Evolutionary conservation across 1,284 basidiomycete genomes (phyloP).

Genomic region (Boletus semigastroideus): DNA sequence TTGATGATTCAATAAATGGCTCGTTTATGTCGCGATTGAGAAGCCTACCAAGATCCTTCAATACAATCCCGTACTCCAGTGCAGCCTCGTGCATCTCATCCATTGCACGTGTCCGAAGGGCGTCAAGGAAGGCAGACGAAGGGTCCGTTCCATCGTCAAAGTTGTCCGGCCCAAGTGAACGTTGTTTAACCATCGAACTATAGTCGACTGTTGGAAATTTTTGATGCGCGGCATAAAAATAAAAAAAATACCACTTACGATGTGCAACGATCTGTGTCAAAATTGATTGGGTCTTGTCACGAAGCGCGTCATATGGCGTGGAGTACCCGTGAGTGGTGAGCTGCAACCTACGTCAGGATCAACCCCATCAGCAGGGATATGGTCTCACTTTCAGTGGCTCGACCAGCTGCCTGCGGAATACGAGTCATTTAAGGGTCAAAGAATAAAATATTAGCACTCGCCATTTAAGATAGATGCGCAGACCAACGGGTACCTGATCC

Average conservation of each 20-base stretch:
- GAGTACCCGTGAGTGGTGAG: slow-evolving; percentile 78
- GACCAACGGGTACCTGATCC: slow-evolving; percentile 79
- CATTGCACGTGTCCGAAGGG: slow-evolving; percentile 76
- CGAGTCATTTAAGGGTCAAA: neutral
- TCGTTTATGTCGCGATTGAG: neutral
- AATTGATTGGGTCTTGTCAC: slow-evolving; percentile 81
- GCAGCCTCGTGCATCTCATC: slow-evolving; percentile 79
- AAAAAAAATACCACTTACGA: slow-evolving; percentile 40
- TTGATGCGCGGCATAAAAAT: slow-evolving; percentile 29
- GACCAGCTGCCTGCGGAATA: slow-evolving; percentile 51
- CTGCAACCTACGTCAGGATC: slow-evolving; percentile 16
- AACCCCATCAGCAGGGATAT: neutral
- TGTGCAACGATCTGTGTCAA: slow-evolving; percentile 81
- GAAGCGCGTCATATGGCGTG: slow-evolving; percentile 77
- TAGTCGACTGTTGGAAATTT: slow-evolving; percentile 44
- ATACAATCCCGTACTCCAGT: slow-evolving; percentile 73
- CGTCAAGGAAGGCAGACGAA: slow-evolving; percentile 75
- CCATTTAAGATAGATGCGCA: slow-evolving; percentile 82
- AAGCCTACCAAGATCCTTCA: slow-evolving; percentile 69
- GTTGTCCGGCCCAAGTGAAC: slow-evolving; percentile 71
- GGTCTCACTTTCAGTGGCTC: slow-evolving; percentile 63
- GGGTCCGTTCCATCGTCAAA: slow-evolving; percentile 66
- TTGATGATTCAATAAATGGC: slow-evolving; percentile 6
- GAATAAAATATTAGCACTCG: slow-evolving; percentile 11
- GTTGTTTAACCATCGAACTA: slow-evolving; percentile 72